Percentiles rank a stretch among this genome's conserved stretches.
These are phyloP conservation scores for Colletotrichum noveboracense DNA, from an alignment of 2,329 filamentous ascomycete genomes.

Conservation along the genomic window DNA sequence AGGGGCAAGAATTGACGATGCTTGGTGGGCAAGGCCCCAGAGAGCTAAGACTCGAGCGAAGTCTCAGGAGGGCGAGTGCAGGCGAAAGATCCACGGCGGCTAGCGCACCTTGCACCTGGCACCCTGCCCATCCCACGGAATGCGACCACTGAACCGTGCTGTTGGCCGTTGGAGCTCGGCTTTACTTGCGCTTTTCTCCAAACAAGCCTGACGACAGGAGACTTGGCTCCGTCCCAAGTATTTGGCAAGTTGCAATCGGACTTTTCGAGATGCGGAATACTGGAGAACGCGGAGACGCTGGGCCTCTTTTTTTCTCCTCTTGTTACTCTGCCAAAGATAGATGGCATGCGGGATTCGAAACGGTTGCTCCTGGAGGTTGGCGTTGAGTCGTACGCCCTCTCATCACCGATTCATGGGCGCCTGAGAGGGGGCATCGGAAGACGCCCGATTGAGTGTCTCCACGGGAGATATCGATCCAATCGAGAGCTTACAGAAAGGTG, in stretches of 20 bases:
- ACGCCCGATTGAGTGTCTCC: background rate
- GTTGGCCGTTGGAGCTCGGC: background rate
- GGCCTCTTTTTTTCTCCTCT: background rate
- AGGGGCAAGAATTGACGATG: background rate
- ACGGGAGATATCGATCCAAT: background rate
- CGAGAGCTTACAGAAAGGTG: background rate
- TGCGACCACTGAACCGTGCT: background rate
- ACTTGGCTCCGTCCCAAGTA: background rate
- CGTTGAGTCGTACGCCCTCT: background rate
- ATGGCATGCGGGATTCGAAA: background rate
- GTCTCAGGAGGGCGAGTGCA: conserved; percentile 5
- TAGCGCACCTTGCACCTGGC: background rate
- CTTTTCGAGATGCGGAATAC: background rate
- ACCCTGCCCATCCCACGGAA: background rate
- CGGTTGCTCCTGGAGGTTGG: background rate
- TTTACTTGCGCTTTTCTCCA: background rate
- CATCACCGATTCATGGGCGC: background rate
- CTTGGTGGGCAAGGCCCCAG: background rate
- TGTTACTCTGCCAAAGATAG: background rate
- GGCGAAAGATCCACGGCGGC: background rate
- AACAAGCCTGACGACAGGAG: background rate
- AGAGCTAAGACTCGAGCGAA: background rate
- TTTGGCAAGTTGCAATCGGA: background rate
- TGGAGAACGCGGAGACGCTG: background rate
- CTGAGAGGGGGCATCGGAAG: background rate